A percentile compares a stretch with the other conserved stretches of the same genome.
Evolutionary conservation across 257 asterid species (phyloP).

Genomic region (Parsonsia alboflavescens): DNA sequence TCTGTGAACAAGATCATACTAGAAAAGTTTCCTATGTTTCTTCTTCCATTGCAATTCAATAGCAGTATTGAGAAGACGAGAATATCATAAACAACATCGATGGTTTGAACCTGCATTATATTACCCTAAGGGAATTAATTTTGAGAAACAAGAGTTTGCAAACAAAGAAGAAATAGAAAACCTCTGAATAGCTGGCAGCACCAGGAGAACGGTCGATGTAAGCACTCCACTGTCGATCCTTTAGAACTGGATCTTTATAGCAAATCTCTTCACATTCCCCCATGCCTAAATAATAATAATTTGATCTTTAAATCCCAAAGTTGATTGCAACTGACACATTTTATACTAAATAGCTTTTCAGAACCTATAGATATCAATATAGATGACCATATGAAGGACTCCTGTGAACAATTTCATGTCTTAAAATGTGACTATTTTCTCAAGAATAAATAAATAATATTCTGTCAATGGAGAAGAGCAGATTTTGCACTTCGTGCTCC

Average conservation of each 20-base stretch:
- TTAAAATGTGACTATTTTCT: too few relatives aligned
- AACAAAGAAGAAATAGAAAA: constrained; percentile 16
- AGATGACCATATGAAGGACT: background rate
- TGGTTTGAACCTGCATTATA: background rate
- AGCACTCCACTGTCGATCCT: constrained; percentile 91
- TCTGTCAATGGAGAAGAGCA: background rate
- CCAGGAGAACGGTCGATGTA: constrained; percentile 98
- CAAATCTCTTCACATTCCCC: constrained; percentile 83
- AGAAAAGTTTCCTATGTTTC: too few relatives aligned
- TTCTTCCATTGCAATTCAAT: background rate
- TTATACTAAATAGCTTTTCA: background rate
- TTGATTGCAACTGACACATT: background rate
- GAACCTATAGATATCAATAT: background rate
- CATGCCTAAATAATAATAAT: constrained; percentile 42
- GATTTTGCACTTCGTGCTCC: background rate
- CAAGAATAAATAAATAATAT: background rate
- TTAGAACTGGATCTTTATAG: constrained; percentile 87
- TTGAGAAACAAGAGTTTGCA: constrained; percentile 1
- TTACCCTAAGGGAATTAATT: background rate
- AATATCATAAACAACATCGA: background rate
- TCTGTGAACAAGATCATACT: too few relatives aligned
- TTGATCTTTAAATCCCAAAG: constrained; percentile 4
- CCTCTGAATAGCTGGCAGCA: constrained; percentile 74
- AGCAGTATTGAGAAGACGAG: background rate
- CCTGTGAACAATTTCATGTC: background rate